Evolutionary conservation across 495 filamentous ascomycete species (phyloP).

Genomic region (Podospora pseudocomata): DNA sequence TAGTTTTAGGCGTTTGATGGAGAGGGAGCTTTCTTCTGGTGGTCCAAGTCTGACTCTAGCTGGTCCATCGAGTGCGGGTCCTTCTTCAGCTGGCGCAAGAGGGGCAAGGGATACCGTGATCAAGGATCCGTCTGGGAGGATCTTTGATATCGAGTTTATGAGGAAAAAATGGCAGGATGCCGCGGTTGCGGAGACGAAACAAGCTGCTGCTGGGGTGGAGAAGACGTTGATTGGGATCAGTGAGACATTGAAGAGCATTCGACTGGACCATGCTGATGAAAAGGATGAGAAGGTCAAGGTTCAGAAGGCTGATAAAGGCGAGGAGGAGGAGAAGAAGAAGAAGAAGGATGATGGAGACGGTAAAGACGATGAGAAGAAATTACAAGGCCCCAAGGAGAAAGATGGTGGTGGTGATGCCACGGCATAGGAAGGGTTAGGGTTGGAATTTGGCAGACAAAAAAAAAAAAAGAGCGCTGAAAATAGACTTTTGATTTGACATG

Average conservation of each 20-base stretch:
- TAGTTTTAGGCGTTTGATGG: background rate
- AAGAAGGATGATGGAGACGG: background rate
- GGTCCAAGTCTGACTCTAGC: background rate
- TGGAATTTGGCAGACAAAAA: background rate
- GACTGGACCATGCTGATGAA: background rate
- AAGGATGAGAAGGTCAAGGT: background rate
- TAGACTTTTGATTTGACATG: background rate
- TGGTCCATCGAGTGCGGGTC: background rate
- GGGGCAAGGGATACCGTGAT: too few relatives aligned
- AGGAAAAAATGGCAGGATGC: too few relatives aligned
- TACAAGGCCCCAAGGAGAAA: background rate
- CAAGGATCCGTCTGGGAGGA: too few relatives aligned
- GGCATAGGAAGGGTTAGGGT: background rate
- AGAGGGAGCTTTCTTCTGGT: background rate
- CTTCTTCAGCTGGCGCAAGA: too few relatives aligned
- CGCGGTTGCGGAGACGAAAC: too few relatives aligned
- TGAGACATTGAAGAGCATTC: too few relatives aligned
- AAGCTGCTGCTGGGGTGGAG: too few relatives aligned
- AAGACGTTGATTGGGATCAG: too few relatives aligned
- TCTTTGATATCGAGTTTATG: too few relatives aligned
- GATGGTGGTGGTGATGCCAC: background rate
- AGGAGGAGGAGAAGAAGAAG: background rate
- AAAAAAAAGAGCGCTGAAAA: background rate
- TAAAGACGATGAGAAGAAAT: too few relatives aligned
- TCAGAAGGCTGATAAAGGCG: background rate